These are phyloP conservation scores for Stellera chamaejasme DNA, from an alignment of 345 rosid genomes.

Conservation along the genomic window DNA sequence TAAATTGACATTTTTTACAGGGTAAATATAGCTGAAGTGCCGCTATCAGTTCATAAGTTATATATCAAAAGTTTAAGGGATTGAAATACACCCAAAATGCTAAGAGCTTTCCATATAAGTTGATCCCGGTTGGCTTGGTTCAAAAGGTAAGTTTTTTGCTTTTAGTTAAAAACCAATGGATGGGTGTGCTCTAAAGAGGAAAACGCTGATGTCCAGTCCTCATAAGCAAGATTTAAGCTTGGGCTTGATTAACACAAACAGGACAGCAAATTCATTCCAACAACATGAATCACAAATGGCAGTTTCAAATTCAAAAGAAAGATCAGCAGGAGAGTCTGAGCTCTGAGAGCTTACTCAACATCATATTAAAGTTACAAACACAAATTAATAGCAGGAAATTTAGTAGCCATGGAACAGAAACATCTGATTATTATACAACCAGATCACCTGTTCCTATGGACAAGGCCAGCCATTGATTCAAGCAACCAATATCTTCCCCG, in stretches of 20 bases:
- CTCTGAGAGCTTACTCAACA: constrained; percentile 26
- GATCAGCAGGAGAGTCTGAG: constrained; percentile 21
- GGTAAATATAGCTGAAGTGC: constrained; percentile 9
- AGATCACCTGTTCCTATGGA: constrained; percentile 33
- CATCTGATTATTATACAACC: constrained; percentile 31
- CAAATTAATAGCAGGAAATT: constrained; percentile 14
- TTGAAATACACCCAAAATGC: constrained; percentile 3
- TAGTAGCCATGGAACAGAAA: constrained; percentile 34
- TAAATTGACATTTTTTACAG: constrained; percentile 30
- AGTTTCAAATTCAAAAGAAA: constrained; percentile 14
- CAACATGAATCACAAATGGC: constrained; percentile 13
- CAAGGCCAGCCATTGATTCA: constrained; percentile 56
- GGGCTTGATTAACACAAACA: constrained; percentile 19
- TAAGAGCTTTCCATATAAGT: constrained; percentile 10
- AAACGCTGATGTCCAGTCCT: constrained; percentile 11
- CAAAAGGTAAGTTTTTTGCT: constrained; percentile 7
- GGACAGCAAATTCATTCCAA: constrained; percentile 6
- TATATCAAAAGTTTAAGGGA: constrained; percentile 11
- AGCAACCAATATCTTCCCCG: constrained; percentile 26
- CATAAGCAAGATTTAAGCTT: constrained; percentile 8
- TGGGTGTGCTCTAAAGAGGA: constrained; percentile 18
- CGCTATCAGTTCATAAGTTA: constrained; percentile 12
- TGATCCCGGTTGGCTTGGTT: constrained; percentile 11
- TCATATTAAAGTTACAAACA: constrained; percentile 13
- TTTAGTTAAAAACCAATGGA: constrained; percentile 8